Conservation (phyloP, 1,284 basidiomycete genomes). For the Irpex rosettiformis region DNA sequence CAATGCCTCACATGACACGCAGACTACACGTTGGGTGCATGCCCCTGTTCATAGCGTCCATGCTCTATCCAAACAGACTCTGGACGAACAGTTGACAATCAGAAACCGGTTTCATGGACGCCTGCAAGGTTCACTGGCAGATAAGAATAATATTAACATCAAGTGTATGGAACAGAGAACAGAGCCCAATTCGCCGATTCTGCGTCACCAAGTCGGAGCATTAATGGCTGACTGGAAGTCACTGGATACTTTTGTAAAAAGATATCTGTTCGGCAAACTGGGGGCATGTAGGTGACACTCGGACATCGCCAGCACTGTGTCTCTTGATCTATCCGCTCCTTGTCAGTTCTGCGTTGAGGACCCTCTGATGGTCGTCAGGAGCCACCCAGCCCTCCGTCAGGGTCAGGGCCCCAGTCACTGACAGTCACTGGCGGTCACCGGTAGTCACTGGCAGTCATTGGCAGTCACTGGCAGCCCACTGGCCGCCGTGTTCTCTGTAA, state of each 20-base stretch:
- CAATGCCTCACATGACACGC: neutral
- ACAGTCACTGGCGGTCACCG: no score
- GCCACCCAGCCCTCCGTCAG: neutral
- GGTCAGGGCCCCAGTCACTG: no score
- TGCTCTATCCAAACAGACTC: no score
- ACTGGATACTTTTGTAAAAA: neutral
- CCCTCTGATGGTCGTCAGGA: conserved; percentile 2
- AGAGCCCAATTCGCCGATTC: neutral
- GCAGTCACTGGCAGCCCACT: no score
- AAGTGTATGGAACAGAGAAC: no score
- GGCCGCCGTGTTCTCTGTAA: no score
- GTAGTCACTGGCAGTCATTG: no score
- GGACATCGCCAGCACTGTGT: neutral
- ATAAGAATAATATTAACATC: no score
- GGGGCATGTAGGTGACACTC: neutral
- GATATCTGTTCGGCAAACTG: neutral
- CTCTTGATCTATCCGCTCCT: neutral
- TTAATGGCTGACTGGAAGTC: no score
- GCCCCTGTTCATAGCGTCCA: no score
- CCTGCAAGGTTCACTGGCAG: no score
- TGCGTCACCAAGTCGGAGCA: neutral
- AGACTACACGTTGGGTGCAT: neutral
- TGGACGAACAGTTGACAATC: neutral
- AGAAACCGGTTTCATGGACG: neutral
- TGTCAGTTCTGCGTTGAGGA: neutral